These are phyloP conservation scores for Pseudocercospora fuligena DNA, from an alignment of 2,329 filamentous ascomycete genomes.

Conservation along the genomic window DNA sequence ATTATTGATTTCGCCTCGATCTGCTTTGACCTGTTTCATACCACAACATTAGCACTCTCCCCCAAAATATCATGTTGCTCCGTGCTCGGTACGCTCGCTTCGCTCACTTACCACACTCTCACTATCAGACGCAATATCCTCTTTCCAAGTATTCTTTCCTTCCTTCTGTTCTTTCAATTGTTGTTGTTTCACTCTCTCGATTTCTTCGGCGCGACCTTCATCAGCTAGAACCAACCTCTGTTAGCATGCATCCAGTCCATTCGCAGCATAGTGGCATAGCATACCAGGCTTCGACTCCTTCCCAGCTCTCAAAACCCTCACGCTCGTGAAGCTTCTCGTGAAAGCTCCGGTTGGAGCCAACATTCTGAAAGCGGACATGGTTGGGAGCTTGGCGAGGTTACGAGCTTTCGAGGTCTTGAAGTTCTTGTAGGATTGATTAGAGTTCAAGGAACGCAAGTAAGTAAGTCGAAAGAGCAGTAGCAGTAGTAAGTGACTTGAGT, in stretches of 20 bases:
- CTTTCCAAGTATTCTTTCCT: constrained; percentile 76
- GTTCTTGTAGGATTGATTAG: not conserved
- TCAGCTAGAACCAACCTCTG: constrained; percentile 40
- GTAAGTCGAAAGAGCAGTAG: not conserved
- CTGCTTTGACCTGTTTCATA: constrained; percentile 42
- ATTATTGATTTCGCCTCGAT: constrained; percentile 40
- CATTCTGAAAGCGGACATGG: constrained; percentile 14
- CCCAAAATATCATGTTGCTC: too few species aligned
- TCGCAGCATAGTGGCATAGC: constrained; percentile 27
- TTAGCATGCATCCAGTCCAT: not conserved
- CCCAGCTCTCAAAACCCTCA: constrained; percentile 42
- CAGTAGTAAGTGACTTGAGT: not conserved
- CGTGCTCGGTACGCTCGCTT: too few species aligned
- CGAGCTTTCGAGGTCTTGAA: not conserved
- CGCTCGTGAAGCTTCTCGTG: constrained; percentile 44
- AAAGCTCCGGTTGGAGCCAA: constrained; percentile 15
- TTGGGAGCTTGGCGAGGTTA: not conserved
- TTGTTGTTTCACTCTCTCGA: constrained; percentile 67
- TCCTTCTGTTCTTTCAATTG: constrained; percentile 54
- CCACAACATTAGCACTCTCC: constrained; percentile 9
- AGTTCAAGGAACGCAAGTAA: not conserved
- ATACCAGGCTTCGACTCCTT: constrained; percentile 53
- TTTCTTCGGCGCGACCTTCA: constrained; percentile 50
- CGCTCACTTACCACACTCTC: constrained; percentile 71
- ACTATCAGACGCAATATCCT: constrained; percentile 76